Base-by-base conservation (phyloP, 306 rosid genomes). In the Dryas alaskensis region DNA sequence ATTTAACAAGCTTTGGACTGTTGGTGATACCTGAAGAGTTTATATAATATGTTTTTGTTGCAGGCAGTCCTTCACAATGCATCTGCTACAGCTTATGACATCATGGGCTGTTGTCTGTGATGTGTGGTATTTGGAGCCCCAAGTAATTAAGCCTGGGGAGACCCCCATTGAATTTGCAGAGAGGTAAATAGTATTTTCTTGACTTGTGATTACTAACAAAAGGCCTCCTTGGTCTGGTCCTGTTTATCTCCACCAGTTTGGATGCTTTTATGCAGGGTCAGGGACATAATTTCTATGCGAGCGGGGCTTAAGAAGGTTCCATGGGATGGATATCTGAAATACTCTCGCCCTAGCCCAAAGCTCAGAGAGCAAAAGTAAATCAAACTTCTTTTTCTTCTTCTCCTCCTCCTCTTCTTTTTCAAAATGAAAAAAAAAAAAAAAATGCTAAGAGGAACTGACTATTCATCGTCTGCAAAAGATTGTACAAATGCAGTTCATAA, bases 101-200 rank as follows among this genome's bases (percentile, higher is more conserved):
- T 94, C 97, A 2, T 94, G 99, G 99, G 99, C 97, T 39, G 99
- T 94, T 79, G 99, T 94, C 76, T 94, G 96, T 86, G 99, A 94
- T 80, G 99, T 94, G 77, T 94, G 97, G 97, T 94, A 94, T 79
- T 73, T 94, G 89, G 97, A 94, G 86, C 99, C 99, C 11, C 96
- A 94, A 81, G 85, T 73, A 64, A 69, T 94, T 60, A 88, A 79
- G 84, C 97, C 89, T 46, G 92, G 98, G 73, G 97, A 94, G 78
- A 89, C 98, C n/a, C 67, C 97, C 40, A 94, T 94, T 37, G 97
- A 94, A 81, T 94, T 94, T 87, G 97, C 98, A 6, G 98, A 94
- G 86, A 94, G 97, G 97, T 94, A 74, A 46, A 16, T 65, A 10
- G 3, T 49, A 22, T 71, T 50, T 63, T 11, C 50, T 71, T 27